A percentile compares a stretch with the other conserved stretches of the same genome.
Conservation (phyloP, 2,329 filamentous ascomycete species). For the Ceratocystis alfenasii region DNA sequence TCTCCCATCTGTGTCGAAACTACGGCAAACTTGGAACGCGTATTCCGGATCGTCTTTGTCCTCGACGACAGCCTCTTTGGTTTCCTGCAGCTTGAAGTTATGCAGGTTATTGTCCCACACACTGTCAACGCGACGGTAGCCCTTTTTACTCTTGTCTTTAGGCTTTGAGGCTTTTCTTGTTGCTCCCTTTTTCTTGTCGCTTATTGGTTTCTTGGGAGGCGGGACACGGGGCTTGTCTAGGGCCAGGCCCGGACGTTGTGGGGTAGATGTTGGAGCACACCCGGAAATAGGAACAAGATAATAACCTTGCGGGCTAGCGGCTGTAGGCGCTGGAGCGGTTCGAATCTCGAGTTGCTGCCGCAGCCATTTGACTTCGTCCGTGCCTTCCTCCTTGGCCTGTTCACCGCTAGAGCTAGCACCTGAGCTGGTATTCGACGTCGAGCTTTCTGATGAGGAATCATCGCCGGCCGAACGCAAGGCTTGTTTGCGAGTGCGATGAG, state of each 20-base stretch:
- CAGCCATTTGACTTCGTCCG: not conserved
- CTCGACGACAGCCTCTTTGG: constrained; percentile 37
- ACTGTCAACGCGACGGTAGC: constrained; percentile 36
- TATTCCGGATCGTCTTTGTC: not conserved
- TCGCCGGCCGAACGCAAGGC: not conserved
- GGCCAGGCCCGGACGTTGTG: too few relatives aligned
- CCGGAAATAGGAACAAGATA: too few relatives aligned
- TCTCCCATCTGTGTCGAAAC: constrained; percentile 48
- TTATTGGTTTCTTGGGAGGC: too few relatives aligned
- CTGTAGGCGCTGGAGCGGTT: too few relatives aligned
- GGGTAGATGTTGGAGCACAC: too few relatives aligned
- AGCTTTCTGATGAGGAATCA: not conserved
- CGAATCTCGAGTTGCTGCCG: not conserved
- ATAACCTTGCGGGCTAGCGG: too few relatives aligned
- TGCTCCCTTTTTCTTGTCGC: not conserved
- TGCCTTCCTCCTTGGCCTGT: too few relatives aligned
- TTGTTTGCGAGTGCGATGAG: not conserved
- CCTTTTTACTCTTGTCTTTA: constrained; percentile 27
- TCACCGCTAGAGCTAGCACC: not conserved
- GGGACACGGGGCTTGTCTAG: too few relatives aligned
- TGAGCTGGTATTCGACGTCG: not conserved
- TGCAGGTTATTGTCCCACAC: constrained; percentile 42
- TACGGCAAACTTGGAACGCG: constrained; percentile 4
- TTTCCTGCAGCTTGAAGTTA: constrained; percentile 44
- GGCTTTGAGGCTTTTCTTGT: not conserved